Evolutionary conservation across 768 basidiomycete genomes (phyloP).

Genomic region (Galerina marginata): DNA sequence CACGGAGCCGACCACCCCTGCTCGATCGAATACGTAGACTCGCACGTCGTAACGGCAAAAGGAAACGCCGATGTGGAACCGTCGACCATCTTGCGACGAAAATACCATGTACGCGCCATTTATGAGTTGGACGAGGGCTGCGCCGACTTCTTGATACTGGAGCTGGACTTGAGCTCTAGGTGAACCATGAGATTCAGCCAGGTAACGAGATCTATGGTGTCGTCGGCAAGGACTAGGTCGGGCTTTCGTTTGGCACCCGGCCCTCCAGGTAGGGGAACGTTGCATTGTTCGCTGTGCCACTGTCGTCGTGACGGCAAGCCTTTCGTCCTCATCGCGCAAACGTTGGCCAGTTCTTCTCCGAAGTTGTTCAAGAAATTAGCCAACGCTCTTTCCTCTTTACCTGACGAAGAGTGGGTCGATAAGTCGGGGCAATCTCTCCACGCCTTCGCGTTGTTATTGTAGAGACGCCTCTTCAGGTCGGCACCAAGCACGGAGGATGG

Average conservation of each 20-base stretch:
- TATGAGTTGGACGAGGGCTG: not conserved
- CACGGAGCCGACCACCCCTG: slow-evolving; percentile 3
- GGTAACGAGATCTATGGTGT: not conserved
- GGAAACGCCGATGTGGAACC: slow-evolving; percentile 7
- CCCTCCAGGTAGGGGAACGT: not conserved
- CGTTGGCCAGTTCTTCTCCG: too few species aligned
- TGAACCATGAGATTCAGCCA: not conserved
- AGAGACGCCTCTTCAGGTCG: too few species aligned
- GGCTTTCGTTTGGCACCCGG: not conserved
- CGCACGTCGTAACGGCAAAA: not conserved
- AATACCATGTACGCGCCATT: slow-evolving; percentile 1
- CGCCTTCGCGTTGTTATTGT: too few species aligned
- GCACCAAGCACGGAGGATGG: not conserved
- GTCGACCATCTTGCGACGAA: not conserved
- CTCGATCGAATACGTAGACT: slow-evolving; percentile 9
- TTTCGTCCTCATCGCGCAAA: too few species aligned
- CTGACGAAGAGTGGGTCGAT: too few species aligned
- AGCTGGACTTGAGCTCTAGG: not conserved
- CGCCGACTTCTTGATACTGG: not conserved
- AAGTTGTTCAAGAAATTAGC: not conserved
- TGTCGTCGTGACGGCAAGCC: too few species aligned
- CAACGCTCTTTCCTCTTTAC: not conserved
- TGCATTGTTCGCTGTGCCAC: not conserved
- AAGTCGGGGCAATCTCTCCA: not conserved
- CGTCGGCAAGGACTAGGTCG: not conserved